phyloP scores from a whole-genome alignment of 2,329 filamentous ascomycete species.

The Bipolaris bicolor region DNA sequence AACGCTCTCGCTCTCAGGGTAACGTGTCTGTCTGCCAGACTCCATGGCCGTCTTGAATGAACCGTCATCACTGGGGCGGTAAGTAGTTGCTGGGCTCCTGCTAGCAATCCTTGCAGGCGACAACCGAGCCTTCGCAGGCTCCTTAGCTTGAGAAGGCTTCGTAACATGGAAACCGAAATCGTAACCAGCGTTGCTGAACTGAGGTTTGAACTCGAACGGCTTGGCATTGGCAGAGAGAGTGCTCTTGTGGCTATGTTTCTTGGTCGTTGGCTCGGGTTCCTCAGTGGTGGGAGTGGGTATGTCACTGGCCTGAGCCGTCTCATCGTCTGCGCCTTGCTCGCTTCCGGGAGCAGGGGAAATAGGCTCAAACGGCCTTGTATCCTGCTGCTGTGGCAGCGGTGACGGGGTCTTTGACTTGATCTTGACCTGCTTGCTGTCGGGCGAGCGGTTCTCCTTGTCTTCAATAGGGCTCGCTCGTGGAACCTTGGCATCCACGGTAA shows the following conservation, averaged over 20 bases:
- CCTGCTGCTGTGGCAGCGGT: conserved; percentile 24
- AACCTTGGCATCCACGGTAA: conserved; percentile 27
- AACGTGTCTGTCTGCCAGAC: conserved; percentile 39
- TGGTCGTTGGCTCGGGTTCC: conserved; percentile 28
- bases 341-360: conserved; percentile 12
- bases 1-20: conserved; percentile 47
- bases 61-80: conserved; percentile 49
- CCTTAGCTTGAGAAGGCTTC: conserved; percentile 43
- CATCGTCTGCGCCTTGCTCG: conserved; percentile 25
- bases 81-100: conserved; percentile 49
- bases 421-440: conserved; percentile 32
- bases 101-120: conserved; percentile 34
- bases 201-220: conserved; percentile 64
- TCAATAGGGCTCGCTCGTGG: conserved; percentile 34
- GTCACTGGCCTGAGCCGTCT: conserved; percentile 39
- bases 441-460: conserved; percentile 49
- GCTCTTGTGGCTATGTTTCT: conserved; percentile 48
- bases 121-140: conserved; percentile 27
- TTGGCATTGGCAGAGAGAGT: conserved; percentile 74
- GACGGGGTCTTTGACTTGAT: conserved; percentile 35
- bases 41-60: conserved; percentile 49
- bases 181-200: conserved; percentile 37
- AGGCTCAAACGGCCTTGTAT: conserved; percentile 16
- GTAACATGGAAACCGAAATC: conserved; percentile 50
- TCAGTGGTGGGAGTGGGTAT: conserved; percentile 40